phyloP scores from a whole-genome alignment of 345 rosid genomes.

The Citrus maxima region DNA sequence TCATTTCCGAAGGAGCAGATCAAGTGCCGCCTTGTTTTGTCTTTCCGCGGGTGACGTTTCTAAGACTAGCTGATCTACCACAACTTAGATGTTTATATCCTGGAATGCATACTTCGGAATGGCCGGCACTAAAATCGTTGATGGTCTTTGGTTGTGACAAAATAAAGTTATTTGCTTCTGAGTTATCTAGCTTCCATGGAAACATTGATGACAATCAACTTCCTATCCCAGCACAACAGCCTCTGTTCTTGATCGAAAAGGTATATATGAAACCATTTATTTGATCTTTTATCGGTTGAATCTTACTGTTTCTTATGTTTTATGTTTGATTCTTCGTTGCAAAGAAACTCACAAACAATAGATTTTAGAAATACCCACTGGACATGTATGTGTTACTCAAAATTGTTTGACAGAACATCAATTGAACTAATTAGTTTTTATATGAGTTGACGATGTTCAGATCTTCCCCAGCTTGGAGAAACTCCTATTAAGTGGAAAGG shows the following conservation, averaged over 20 bases:
- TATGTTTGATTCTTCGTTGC: too few relatives aligned
- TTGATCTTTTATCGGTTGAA: too few relatives aligned
- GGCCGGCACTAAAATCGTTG: too few relatives aligned
- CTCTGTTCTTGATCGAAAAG: background rate
- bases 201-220: background rate
- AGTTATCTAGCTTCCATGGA: too few relatives aligned
- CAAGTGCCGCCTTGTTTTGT: background rate
- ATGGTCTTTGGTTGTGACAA: too few relatives aligned
- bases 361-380: too few relatives aligned
- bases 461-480: conserved; percentile 14
- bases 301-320: too few relatives aligned
- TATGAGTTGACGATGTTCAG: background rate
- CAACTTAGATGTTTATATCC: too few relatives aligned
- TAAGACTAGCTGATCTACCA: rapidly evolving
- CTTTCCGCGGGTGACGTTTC: too few relatives aligned
- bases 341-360: too few relatives aligned
- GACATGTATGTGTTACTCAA: background rate
- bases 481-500: background rate
- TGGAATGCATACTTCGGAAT: too few relatives aligned
- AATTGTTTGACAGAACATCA: background rate
- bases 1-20: conserved; percentile 5
- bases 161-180: too few relatives aligned
- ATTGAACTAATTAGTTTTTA: background rate
- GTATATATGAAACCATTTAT: background rate
- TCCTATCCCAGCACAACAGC: background rate